These are phyloP conservation scores for Pinus tabuliformis DNA, from an alignment of 75 land plant genomes.

Conservation along the genomic window DNA sequence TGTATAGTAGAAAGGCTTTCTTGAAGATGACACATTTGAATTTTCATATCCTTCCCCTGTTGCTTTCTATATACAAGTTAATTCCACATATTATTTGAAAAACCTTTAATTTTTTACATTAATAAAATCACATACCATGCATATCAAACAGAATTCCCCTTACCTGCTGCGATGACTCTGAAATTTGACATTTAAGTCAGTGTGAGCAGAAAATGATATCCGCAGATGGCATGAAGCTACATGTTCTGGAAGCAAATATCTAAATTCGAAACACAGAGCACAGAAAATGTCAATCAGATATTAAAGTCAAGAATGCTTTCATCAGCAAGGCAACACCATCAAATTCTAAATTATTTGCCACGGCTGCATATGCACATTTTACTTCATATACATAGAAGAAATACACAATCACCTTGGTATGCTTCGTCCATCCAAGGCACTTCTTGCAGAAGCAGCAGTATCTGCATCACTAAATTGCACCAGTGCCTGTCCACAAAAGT, in stretches of 20 bases:
- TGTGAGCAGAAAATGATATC: constrained; percentile 78
- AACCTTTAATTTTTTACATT: too few species aligned
- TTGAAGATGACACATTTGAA: too few species aligned
- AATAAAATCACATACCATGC: background rate
- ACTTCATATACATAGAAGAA: constrained; percentile 4
- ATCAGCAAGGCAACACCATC: background rate
- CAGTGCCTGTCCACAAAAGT: constrained; percentile 42
- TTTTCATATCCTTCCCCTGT: too few species aligned
- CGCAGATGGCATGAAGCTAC: constrained; percentile 48
- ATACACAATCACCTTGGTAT: constrained; percentile 60
- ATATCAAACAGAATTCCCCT: background rate
- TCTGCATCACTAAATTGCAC: constrained; percentile 69
- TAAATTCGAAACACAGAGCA: constrained; percentile 9
- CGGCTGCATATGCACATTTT: background rate
- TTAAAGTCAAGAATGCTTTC: background rate
- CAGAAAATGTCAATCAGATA: background rate
- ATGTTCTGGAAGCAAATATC: constrained; percentile 77
- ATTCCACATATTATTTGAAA: too few species aligned
- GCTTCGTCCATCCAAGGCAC: constrained; percentile 67
- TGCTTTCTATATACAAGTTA: too few species aligned
- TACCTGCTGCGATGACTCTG: constrained; percentile 86
- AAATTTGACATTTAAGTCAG: constrained; percentile 75
- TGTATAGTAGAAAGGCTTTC: too few species aligned
- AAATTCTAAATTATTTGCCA: background rate
- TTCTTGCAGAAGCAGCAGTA: constrained; percentile 69